phyloP scores from a whole-genome alignment of 2,329 filamentous ascomycete genomes.

The Stachybotrys chlorohalonatus region DNA sequence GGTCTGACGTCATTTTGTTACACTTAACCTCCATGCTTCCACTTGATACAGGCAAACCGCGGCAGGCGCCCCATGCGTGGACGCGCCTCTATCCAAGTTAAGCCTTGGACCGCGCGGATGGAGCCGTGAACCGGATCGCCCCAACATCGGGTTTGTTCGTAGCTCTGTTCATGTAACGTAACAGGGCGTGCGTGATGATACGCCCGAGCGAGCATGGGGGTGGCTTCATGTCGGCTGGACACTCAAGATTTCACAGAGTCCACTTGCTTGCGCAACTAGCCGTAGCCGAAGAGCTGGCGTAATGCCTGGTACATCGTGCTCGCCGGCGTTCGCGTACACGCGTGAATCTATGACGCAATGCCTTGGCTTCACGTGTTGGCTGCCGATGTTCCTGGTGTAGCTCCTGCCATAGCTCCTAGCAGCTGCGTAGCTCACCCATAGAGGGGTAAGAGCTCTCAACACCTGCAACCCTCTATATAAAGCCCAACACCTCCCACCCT shows the following conservation, averaged over 20 bases:
- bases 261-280: neutral
- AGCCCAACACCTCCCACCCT: conserved; percentile 1
- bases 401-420: neutral
- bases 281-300: neutral
- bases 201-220: neutral
- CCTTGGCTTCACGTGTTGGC: conserved; percentile 1
- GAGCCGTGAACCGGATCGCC: neutral
- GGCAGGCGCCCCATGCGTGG: neutral
- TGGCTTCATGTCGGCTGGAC: neutral
- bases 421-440: neutral
- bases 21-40: neutral
- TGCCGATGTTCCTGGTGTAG: neutral
- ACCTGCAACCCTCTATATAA: conserved; percentile 11
- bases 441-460: neutral
- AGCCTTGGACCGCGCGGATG: neutral
- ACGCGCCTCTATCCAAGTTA: neutral
- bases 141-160: neutral
- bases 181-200: neutral
- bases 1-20: neutral
- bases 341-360: conserved; percentile 2
- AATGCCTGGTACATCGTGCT: neutral
- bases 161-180: neutral
- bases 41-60: neutral
- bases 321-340: neutral
- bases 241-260: too few species aligned